Evolutionary conservation across 371 early-diverging fungal genomes (phyloP).

Genomic region (Caulochytrium protostelioides): DNA sequence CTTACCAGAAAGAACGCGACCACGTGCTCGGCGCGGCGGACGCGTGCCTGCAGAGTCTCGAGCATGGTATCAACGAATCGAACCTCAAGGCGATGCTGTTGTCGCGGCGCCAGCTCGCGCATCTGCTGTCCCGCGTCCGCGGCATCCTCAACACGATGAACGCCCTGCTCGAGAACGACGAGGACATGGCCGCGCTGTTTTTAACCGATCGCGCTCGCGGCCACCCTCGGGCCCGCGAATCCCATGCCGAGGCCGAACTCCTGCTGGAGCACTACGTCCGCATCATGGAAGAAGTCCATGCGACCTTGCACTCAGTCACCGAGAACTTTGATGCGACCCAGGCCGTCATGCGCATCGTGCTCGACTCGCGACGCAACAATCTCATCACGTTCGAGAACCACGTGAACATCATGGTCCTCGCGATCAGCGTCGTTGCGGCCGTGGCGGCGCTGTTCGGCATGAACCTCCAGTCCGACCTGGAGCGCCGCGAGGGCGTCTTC

Average conservation of each 20-base stretch:
- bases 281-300: slow-evolving; percentile 32
- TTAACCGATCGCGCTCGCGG: slow-evolving; percentile 50
- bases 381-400: slow-evolving; percentile 61
- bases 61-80: too few species aligned
- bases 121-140: too few species aligned
- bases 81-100: too few species aligned
- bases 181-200: slow-evolving; percentile 74
- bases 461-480: slow-evolving; percentile 57
- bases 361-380: slow-evolving; percentile 62
- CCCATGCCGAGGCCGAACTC: slow-evolving; percentile 69
- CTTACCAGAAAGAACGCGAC: too few species aligned
- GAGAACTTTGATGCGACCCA: slow-evolving; percentile 63
- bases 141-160: too few species aligned
- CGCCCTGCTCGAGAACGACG: too few species aligned
- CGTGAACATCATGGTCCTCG: slow-evolving; percentile 53
- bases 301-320: slow-evolving; percentile 18
- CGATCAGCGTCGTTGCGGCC: slow-evolving; percentile 48
- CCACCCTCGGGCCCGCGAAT: slow-evolving; percentile 23
- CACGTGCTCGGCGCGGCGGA: too few species aligned
- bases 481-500: slow-evolving; percentile 45
- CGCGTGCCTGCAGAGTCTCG: too few species aligned
- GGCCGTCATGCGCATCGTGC: slow-evolving; percentile 58
- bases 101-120: too few species aligned
- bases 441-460: slow-evolving; percentile 58
- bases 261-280: slow-evolving; percentile 69